Conservation (phyloP, 2,329 filamentous ascomycete genomes). For the Cladosporium sp. region DNA sequence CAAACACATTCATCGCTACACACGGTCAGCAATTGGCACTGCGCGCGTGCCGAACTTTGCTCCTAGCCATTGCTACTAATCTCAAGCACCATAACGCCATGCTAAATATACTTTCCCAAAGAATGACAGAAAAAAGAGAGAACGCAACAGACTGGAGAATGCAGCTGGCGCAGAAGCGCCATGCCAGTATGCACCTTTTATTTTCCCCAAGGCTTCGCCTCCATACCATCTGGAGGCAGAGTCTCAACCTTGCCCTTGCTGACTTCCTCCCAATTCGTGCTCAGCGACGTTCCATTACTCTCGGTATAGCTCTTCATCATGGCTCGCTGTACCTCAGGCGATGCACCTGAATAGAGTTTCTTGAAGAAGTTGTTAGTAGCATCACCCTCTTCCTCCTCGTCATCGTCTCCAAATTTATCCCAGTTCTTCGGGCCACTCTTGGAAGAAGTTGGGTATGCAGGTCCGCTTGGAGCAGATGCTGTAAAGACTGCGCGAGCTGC, state of each 20-base stretch:
- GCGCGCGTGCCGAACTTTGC: neutral
- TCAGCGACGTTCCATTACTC: slow-evolving; percentile 88
- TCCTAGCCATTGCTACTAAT: neutral
- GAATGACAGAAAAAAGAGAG: neutral
- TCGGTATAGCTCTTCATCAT: slow-evolving; percentile 98
- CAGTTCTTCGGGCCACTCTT: slow-evolving; percentile 81
- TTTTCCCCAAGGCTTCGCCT: slow-evolving; percentile 65
- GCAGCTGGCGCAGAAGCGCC: neutral
- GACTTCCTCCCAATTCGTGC: slow-evolving; percentile 88
- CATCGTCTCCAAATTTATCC: slow-evolving; percentile 69
- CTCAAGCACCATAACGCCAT: neutral
- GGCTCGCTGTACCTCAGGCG: slow-evolving; percentile 76
- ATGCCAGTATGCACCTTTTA: slow-evolving; percentile 7
- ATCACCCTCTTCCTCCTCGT: slow-evolving; percentile 53
- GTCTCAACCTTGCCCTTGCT: slow-evolving; percentile 67
- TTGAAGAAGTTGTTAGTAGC: slow-evolving; percentile 84
- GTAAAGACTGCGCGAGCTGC: slow-evolving; percentile 18
- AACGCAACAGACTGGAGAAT: neutral
- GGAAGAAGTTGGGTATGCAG: slow-evolving; percentile 81
- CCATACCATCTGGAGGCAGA: slow-evolving; percentile 69
- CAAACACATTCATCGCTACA: neutral
- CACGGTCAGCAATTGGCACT: neutral
- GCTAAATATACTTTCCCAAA: neutral
- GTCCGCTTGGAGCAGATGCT: slow-evolving; percentile 34
- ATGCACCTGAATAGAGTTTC: slow-evolving; percentile 72